Evolutionary conservation across 371 early-diverging fungal genomes (phyloP), one percentile per base, ranked within the genome.

Genomic region (Vavraia culicis): DNA sequence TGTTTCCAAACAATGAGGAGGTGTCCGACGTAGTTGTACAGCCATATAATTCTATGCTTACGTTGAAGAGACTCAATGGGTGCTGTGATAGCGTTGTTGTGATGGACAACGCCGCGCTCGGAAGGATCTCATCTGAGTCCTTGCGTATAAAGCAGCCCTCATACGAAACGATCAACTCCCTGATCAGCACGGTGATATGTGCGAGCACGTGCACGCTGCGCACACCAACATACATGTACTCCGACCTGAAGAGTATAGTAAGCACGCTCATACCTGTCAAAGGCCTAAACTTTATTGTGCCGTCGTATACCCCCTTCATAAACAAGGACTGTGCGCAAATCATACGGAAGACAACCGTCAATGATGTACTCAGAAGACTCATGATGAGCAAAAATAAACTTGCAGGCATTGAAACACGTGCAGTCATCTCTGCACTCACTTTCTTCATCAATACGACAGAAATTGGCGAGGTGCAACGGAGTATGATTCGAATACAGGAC

Each of bases 181-280:
- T 98, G 20, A 90, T 81, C 18, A 48, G 94, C 4, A 88, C 93
- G 0, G 94, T 93, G 37, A 88, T 91, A 79, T 78, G 84, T 38
- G 87, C 95, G 18, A 81, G 82, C 61, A 95, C 93, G n/a, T 79
- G 82, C 2, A 90, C 94, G 4, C 67, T 98, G 22, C 76, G 99
- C 46, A 95, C 90, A 73, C 99, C 99, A 5, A 83, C 87, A 41
- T 90, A 91, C 67, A 88, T 89, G 85, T 90, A 89, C 71, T 88
- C 88, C 62, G 95, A 95, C 64, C 72, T 88, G 22, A 81, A 83
- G 4, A 82, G 89, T 44, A 77, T 95, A 62, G 74, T 90, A 3
- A 81, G 88, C 0, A 81, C 85, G 0, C 72, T 89, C 39, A 85
- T 91, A 46, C 95, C 96, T 0, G 83, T 88, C 10, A 82, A 85